These are phyloP conservation scores for Monilinia aucupariae DNA, from an alignment of 2,329 filamentous ascomycete genomes.

Conservation along the genomic window DNA sequence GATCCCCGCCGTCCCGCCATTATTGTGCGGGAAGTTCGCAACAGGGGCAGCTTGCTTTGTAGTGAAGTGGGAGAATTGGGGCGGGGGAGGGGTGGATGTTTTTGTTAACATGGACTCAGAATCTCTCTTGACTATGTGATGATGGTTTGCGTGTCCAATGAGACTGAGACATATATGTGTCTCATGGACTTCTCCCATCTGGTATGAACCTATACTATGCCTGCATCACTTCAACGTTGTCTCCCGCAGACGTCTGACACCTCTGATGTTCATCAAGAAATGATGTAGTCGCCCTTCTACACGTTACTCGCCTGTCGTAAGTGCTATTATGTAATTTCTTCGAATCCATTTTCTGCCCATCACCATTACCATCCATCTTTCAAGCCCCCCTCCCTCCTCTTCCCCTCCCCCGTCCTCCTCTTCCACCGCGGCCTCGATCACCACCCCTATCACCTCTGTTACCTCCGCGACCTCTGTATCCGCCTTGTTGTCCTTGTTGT, in stretches of 20 bases:
- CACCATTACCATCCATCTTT: slow-evolving; percentile 9
- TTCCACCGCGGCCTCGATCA: slow-evolving; percentile 35
- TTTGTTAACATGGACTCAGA: background rate
- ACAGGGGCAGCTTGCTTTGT: background rate
- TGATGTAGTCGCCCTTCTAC: background rate
- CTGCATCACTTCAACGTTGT: slow-evolving; percentile 3
- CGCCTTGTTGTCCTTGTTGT: slow-evolving; percentile 42
- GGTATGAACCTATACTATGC: slow-evolving; percentile 1
- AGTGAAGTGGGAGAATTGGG: background rate
- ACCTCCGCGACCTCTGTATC: slow-evolving; percentile 60
- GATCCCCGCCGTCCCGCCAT: background rate
- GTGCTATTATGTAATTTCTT: slow-evolving; percentile 6
- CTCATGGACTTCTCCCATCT: background rate
- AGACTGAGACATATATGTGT: background rate
- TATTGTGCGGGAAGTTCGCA: background rate
- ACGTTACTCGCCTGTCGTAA: background rate
- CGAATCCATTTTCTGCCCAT: slow-evolving; percentile 6
- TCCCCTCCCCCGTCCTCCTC: slow-evolving; percentile 27
- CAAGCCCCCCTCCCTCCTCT: slow-evolving; percentile 24
- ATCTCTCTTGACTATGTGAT: background rate
- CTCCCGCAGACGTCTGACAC: background rate
- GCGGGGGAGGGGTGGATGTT: background rate
- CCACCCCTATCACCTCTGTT: slow-evolving; percentile 50
- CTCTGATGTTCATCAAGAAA: background rate
- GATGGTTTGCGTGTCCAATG: background rate